Percentiles rank a stretch among this genome's conserved stretches.
Conservation (phyloP, 2,329 filamentous ascomycete species). For the Alternaria gaisen region DNA sequence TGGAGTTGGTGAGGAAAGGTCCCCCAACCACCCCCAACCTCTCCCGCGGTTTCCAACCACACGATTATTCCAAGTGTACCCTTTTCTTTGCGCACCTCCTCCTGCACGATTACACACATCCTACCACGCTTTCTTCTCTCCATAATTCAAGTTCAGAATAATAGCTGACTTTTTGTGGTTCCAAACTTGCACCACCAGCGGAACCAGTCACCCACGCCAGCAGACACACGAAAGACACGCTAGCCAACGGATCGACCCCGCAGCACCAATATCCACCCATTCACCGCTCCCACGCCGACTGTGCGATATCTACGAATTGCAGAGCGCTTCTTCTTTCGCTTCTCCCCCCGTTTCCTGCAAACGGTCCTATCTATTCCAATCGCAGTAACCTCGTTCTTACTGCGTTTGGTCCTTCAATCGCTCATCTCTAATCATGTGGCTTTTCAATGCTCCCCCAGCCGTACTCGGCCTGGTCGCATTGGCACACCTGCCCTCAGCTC, state of each 20-base stretch:
- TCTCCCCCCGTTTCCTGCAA: conserved; percentile 15
- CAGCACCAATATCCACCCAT: conserved; percentile 20
- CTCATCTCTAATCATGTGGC: conserved; percentile 34
- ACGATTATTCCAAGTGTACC: conserved; percentile 41
- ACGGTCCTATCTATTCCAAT: conserved; percentile 13
- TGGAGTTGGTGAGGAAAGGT: conserved; percentile 12
- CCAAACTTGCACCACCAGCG: background rate
- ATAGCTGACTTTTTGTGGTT: conserved; percentile 23
- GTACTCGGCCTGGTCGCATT: conserved; percentile 55
- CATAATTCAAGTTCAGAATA: background rate
- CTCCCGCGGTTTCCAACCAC: conserved; percentile 33
- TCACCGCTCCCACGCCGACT: conserved; percentile 24
- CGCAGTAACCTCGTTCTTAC: conserved; percentile 11
- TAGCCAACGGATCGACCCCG: conserved; percentile 29
- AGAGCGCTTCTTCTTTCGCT: conserved; percentile 6
- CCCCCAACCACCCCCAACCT: conserved; percentile 27
- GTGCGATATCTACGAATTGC: conserved; percentile 8
- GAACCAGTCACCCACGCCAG: conserved; percentile 9
- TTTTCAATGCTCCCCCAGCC: conserved; percentile 74
- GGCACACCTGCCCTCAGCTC: conserved; percentile 63
- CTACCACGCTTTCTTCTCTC: conserved; percentile 8
- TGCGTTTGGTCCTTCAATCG: conserved; percentile 17
- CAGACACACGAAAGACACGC: conserved; percentile 16
- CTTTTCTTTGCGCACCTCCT: conserved; percentile 40
- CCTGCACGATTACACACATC: conserved; percentile 26